phyloP scores from a whole-genome alignment of 2,329 filamentous ascomycete genomes.

The Pseudogymnoascus sp. region DNA sequence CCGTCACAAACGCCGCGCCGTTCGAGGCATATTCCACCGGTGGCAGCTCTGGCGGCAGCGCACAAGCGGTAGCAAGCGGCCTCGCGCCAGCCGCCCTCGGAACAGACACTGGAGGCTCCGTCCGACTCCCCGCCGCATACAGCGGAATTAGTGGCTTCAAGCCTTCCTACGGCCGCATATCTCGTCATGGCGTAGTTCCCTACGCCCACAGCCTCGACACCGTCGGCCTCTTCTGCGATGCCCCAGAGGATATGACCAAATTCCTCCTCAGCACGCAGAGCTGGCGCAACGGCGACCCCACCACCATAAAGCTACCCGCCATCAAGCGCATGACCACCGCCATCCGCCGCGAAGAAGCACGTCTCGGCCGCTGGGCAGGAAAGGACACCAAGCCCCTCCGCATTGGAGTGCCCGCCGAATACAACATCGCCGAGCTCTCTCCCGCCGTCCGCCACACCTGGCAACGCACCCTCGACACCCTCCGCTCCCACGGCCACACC shows the following conservation, averaged over 20 bases:
- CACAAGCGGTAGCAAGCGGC: constrained; percentile 65
- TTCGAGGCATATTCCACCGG: constrained; percentile 56
- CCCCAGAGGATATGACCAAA: constrained; percentile 30
- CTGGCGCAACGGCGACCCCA: constrained; percentile 31
- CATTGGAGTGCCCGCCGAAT: constrained; percentile 63
- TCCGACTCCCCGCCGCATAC: constrained; percentile 64
- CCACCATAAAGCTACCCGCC: neutral
- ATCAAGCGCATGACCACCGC: neutral
- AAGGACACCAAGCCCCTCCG: neutral
- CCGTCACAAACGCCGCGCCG: constrained; percentile 38
- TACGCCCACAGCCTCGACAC: constrained; percentile 71
- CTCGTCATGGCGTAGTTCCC: constrained; percentile 60
- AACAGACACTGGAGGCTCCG: constrained; percentile 76
- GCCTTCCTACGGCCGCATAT: constrained; percentile 61
- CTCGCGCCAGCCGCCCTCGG: constrained; percentile 61
- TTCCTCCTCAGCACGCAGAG: constrained; percentile 17
- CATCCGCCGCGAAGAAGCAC: neutral
- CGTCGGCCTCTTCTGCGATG: constrained; percentile 52
- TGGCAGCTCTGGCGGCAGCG: constrained; percentile 90
- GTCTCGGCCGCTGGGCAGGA: neutral
- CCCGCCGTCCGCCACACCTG: constrained; percentile 62
- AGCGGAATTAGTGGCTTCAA: constrained; percentile 63
- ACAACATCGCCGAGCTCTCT: constrained; percentile 78
- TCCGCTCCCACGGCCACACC: constrained; percentile 58
- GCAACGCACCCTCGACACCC: constrained; percentile 48